Evolutionary conservation across 768 basidiomycete species (phyloP), one percentile per base, ranked within the genome.

Genomic region (Rhodotorula diobovata): DNA sequence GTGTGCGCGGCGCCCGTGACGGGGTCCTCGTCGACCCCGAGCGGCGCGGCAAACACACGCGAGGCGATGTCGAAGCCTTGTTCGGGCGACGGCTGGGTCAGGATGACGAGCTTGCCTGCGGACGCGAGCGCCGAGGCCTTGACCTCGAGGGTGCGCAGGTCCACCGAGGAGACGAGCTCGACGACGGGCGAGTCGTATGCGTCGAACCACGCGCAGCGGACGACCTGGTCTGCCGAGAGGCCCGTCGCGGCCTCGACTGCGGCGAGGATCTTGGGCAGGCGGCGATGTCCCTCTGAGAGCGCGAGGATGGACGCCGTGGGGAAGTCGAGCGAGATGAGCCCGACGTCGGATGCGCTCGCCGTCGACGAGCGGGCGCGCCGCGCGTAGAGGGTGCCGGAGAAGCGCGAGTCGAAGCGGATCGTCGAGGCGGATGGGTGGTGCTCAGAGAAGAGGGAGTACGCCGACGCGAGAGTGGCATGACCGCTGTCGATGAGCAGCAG

Each of bases 381-480:
- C 8, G 57, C 79, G 18, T 34, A 53, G 35, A 80, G 71, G 2
- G 32, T 43, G 11, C 78, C 78, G 2, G 77, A 76, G 2, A 58
- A 41, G 25, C 43, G 61, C 2, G 78, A 73, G 6, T 71, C 45
- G 70, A 78, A 80, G 30, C 57, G 30, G n/a, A 80, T 66, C 11
- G 50, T 25, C 28, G 48, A 62, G 0, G 75, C 68, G 10, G 57
- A 15, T 15, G 63, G 48, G 34, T 76, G 72, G 34, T 69, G 20
- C 41, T 63, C 39, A 16, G 71, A 39, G 63, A 79, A 79, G 53
- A 80, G 65, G 34, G 78, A 68, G 35, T 76, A 62, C 2, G 80
- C 77, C 0, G 78, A 69, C 1, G 79, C 81, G 60, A 82, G 76
- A 16, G 81, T 80, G 9, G 78, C 81, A 64, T 81, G 81, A 25